phyloP scores from a whole-genome alignment of 2,329 filamentous ascomycete species.

The Pseudocercospora macadamiae region DNA sequence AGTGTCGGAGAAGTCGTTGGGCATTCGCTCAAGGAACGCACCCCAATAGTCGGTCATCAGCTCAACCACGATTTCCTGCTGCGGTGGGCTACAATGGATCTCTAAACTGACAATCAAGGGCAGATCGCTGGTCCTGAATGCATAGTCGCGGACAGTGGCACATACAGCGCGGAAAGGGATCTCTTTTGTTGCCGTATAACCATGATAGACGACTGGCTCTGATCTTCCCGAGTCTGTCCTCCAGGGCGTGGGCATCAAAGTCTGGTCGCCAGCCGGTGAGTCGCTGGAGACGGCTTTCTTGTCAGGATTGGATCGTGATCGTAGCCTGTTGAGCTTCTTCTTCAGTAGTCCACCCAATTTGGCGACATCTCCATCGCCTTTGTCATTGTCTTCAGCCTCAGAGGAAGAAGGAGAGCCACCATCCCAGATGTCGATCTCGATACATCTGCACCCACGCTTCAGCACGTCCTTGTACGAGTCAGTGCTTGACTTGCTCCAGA shows the following conservation, averaged over 20 bases:
- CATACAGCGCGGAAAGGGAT: constrained; percentile 88
- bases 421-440: constrained; percentile 96
- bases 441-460: constrained; percentile 77
- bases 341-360: constrained; percentile 37
- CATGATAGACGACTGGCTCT: constrained; percentile 40
- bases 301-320: constrained; percentile 24
- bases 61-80: constrained; percentile 84
- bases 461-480: constrained; percentile 75
- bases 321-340: constrained; percentile 32
- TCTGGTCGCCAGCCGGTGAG: constrained; percentile 17
- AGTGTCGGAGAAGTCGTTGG: constrained; percentile 47
- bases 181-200: constrained; percentile 80
- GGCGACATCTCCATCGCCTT: constrained; percentile 37
- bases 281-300: constrained; percentile 12
- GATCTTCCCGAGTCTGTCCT: constrained; percentile 30
- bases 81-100: constrained; percentile 78
- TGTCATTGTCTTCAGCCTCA: constrained; percentile 33
- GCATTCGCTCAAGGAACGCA: constrained; percentile 69
- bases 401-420: constrained; percentile 57
- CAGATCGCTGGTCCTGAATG: constrained; percentile 71
- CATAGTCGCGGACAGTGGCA: constrained; percentile 71
- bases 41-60: constrained; percentile 93
- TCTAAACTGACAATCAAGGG: constrained; percentile 92
- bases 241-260: constrained; percentile 35
- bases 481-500: constrained; percentile 74